Evolutionary conservation across 2,329 filamentous ascomycete genomes (phyloP).

Genomic region (Didymella exigua): DNA sequence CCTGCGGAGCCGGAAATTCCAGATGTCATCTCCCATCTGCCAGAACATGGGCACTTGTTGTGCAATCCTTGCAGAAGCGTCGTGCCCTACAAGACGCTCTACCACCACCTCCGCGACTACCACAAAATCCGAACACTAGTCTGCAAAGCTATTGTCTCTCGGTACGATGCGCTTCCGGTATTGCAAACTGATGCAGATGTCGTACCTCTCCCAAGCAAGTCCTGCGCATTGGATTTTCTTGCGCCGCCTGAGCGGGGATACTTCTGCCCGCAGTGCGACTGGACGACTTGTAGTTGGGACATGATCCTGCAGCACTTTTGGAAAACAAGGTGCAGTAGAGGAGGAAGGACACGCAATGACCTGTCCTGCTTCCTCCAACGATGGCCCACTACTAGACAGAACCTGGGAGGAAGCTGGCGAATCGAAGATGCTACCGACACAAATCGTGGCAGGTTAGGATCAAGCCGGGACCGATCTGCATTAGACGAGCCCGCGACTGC

Average conservation of each 20-base stretch:
- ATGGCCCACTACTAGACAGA: background rate
- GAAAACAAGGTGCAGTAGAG: background rate
- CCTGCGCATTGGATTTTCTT: background rate
- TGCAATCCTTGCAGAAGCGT: background rate
- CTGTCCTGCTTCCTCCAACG: background rate
- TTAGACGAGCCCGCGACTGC: background rate
- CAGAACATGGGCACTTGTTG: constrained; percentile 1
- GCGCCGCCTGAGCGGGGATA: background rate
- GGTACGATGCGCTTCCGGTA: background rate
- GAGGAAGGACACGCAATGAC: background rate
- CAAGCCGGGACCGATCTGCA: background rate
- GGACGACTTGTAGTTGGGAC: background rate
- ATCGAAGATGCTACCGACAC: background rate
- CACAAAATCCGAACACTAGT: background rate
- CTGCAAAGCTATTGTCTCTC: background rate
- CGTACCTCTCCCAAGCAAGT: background rate
- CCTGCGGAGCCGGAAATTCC: background rate
- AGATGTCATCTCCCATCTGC: background rate
- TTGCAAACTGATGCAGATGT: background rate
- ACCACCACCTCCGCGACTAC: background rate
- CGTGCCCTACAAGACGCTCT: constrained; percentile 4
- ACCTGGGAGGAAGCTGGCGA: background rate
- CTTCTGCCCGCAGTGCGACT: background rate
- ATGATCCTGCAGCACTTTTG: background rate
- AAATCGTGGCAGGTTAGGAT: background rate